These are phyloP conservation scores for Aspergillus bombycis DNA, from an alignment of 2,329 filamentous ascomycete species.

Conservation along the genomic window DNA sequence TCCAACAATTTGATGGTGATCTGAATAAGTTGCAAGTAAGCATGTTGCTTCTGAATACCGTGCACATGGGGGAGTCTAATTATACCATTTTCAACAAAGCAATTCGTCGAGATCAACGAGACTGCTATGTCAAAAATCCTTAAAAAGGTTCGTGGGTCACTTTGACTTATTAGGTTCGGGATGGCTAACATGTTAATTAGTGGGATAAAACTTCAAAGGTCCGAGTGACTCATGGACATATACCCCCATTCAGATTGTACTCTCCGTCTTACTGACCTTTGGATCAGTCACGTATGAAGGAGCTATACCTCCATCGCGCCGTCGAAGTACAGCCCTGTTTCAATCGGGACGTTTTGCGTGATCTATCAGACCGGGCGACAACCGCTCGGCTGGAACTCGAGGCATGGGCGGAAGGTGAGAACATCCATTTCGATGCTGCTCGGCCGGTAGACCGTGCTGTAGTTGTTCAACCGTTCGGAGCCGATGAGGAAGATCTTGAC, in stretches of 20 bases:
- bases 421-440: slow-evolving; percentile 74
- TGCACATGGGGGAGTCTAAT: slow-evolving; percentile 9
- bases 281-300: slow-evolving; percentile 83
- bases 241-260: neutral
- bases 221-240: slow-evolving; percentile 23
- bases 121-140: slow-evolving; percentile 98
- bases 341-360: slow-evolving; percentile 95
- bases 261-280: slow-evolving; percentile 31
- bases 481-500: slow-evolving; percentile 88
- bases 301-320: slow-evolving; percentile 91
- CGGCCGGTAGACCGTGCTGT: slow-evolving; percentile 44
- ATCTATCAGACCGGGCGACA: slow-evolving; percentile 93
- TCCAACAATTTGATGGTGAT: slow-evolving; percentile 95
- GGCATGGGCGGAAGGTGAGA: slow-evolving; percentile 95
- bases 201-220: slow-evolving; percentile 99
- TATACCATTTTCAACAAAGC: slow-evolving; percentile 52
- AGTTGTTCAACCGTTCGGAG: slow-evolving; percentile 54
- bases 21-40: slow-evolving; percentile 83
- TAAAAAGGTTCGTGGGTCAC: slow-evolving; percentile 70
- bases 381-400: slow-evolving; percentile 94
- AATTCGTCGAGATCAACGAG: slow-evolving; percentile 98
- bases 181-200: slow-evolving; percentile 43
- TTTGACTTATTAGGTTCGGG: slow-evolving; percentile 16
- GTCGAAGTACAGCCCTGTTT: slow-evolving; percentile 98
- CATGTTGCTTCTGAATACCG: neutral